A percentile compares a stretch with the other conserved stretches of the same genome.
These are phyloP conservation scores for Ophiostoma perfectum DNA, from an alignment of 2,329 filamentous ascomycete species.

Conservation along the genomic window DNA sequence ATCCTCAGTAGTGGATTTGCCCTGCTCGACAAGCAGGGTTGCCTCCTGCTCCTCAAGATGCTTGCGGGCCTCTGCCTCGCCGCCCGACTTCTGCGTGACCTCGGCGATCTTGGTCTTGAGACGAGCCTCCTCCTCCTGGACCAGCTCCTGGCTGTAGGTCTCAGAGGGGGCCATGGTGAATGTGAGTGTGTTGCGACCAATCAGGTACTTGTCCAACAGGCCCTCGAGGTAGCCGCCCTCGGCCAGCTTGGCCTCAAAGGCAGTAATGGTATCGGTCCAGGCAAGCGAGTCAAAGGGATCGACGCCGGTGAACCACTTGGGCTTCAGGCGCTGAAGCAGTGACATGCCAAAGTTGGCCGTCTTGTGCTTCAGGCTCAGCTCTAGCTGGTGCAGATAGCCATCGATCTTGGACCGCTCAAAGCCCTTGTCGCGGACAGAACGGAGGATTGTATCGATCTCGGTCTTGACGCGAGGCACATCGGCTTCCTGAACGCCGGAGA, in stretches of 20 bases:
- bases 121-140: conserved; percentile 68
- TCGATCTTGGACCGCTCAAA: conserved; percentile 90
- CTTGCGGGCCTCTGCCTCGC: conserved; percentile 55
- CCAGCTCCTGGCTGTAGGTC: conserved; percentile 67
- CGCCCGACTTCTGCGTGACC: conserved; percentile 61
- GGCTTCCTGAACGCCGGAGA: conserved; percentile 80
- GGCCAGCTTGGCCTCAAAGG: conserved; percentile 72
- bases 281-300: conserved; percentile 87
- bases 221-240: conserved; percentile 76
- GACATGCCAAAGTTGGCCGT: conserved; percentile 91
- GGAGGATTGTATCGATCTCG: conserved; percentile 66
- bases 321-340: conserved; percentile 80
- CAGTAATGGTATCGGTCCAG: conserved; percentile 82
- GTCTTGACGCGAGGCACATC: conserved; percentile 73
- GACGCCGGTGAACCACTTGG: conserved; percentile 91
- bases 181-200: conserved; percentile 79
- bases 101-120: conserved; percentile 69
- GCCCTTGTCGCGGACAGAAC: conserved; percentile 64
- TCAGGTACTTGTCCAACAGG: conserved; percentile 80
- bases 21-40: conserved; percentile 73
- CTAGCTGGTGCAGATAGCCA: conserved; percentile 87
- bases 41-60: conserved; percentile 73
- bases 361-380: conserved; percentile 92
- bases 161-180: conserved; percentile 91
- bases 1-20: conserved; percentile 76